Base-by-base conservation (phyloP, 495 filamentous ascomycete species). In the Tuber brumale region DNA sequence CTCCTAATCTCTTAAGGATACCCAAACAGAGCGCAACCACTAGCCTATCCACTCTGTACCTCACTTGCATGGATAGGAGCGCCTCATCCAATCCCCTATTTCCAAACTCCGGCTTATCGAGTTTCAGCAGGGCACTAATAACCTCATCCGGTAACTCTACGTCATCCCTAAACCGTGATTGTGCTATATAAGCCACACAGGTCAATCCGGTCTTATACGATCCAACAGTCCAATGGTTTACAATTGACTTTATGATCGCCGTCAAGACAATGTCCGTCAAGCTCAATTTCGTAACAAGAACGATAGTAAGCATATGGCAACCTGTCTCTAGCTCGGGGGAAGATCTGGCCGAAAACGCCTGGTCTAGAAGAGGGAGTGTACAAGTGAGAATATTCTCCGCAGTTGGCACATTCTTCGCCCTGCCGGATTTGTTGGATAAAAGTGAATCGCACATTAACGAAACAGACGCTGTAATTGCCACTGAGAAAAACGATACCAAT, bases 271-370 rank as follows among this genome's bases (percentile, higher is more conserved):
- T 88, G 78, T 97, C 93, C 41, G 91, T 88, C 23, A 97, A 87
- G 37, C 86, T 86, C 14, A 90, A 89, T 83, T 97, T 98, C 35
- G 93, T 90, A 14, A 91, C 94, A 72, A 98, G 86, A 73, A 97
- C 88, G 0, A 92, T 90, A 39, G 93, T 87, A 41, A 97, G 89
- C 93, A 97, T 97, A 82, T 97, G 97, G 80, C 90, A 93, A 35
- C 91, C 93, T 77, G 95, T 88, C 71, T 93, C 89, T 61, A 97
- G 85, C 73, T 95, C 92, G 0, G 93, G 88, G 0, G 90, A 87
- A 44, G 91, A 88, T 76, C 90, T 90, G 85, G 94, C 88, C 19
- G 88, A 86, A 70, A 98, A 87, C 8, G 89, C 91, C 71, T 92
- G 89, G 74, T 93, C 91, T 35, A 98, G 84, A 3, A 92, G 87